Conservation (phyloP, 106 monocot genomes). For the Gastrodia elata region DNA sequence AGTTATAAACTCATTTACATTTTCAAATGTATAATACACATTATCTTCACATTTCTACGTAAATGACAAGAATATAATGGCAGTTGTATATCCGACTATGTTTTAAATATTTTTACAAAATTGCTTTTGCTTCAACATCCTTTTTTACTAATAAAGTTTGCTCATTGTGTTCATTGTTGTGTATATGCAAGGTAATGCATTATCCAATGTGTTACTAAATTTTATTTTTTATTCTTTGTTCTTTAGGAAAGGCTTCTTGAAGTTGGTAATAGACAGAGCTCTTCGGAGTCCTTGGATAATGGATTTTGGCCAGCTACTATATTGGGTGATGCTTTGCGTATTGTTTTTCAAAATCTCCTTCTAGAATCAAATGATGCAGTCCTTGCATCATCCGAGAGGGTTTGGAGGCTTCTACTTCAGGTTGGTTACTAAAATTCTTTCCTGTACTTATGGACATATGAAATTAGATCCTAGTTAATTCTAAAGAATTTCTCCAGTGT, state of each 20-base stretch:
- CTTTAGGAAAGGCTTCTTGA: constrained; percentile 81
- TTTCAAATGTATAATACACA: neutral
- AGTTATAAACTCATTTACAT: neutral
- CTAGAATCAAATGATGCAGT: constrained; percentile 86
- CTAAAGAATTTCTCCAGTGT: constrained; percentile 38
- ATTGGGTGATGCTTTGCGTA: constrained; percentile 82
- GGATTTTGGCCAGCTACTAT: constrained; percentile 65
- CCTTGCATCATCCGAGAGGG: constrained; percentile 75
- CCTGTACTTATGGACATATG: neutral
- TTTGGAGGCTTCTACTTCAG: constrained; percentile 87
- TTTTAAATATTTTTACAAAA: neutral
- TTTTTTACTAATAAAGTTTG: neutral
- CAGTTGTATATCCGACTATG: neutral
- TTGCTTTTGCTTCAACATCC: neutral
- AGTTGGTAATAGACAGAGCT: constrained; percentile 43
- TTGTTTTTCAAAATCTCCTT: constrained; percentile 91
- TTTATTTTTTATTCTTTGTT: constrained; percentile 3
- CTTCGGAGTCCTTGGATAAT: constrained; percentile 18
- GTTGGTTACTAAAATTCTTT: constrained; percentile 22
- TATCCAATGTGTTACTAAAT: neutral
- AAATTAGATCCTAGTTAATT: constrained; percentile 4
- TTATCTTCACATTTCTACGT: neutral
- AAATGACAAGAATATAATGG: neutral
- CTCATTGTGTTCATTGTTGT: neutral
- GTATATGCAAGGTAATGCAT: neutral